Evolutionary conservation across 2,329 filamentous ascomycete genomes (phyloP).

Genomic region (Botrytis porri): DNA sequence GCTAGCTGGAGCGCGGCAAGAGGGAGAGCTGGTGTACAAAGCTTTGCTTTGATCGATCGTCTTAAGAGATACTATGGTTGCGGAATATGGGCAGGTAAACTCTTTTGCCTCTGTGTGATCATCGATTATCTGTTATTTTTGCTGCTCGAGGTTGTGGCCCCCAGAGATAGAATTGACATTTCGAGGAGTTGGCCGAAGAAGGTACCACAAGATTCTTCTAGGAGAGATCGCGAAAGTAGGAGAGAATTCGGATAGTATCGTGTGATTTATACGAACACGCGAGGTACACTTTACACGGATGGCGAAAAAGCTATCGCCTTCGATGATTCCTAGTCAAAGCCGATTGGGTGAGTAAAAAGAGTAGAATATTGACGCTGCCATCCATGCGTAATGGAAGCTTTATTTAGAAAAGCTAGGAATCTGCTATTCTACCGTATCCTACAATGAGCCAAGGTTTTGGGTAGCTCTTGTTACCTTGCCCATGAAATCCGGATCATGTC

Average conservation of each 20-base stretch:
- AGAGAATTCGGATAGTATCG: neutral
- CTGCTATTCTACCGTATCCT: neutral
- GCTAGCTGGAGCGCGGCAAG: constrained; percentile 66
- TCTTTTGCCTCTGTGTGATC: constrained; percentile 92
- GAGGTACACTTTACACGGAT: neutral
- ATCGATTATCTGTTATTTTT: constrained; percentile 92
- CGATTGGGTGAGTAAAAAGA: neutral
- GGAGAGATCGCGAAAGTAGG: constrained; percentile 7
- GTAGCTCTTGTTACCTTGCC: neutral
- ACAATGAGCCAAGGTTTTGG: neutral
- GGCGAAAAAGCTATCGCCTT: neutral
- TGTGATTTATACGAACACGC: neutral
- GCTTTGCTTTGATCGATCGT: constrained; percentile 89
- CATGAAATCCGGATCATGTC: neutral
- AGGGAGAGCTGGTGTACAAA: constrained; percentile 68
- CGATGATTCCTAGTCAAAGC: neutral
- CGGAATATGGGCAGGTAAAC: constrained; percentile 95
- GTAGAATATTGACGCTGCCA: neutral
- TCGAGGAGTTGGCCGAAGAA: constrained; percentile 92
- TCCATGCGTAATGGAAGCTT: neutral
- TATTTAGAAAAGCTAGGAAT: neutral
- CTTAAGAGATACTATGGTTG: constrained; percentile 97
- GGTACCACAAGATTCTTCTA: constrained; percentile 12
- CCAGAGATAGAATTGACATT: constrained; percentile 81
- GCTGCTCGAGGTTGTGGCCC: constrained; percentile 82